These are phyloP conservation scores for Tetradesmus obliquus DNA, from an alignment of 139 green algal species.

Conservation along the genomic window DNA sequence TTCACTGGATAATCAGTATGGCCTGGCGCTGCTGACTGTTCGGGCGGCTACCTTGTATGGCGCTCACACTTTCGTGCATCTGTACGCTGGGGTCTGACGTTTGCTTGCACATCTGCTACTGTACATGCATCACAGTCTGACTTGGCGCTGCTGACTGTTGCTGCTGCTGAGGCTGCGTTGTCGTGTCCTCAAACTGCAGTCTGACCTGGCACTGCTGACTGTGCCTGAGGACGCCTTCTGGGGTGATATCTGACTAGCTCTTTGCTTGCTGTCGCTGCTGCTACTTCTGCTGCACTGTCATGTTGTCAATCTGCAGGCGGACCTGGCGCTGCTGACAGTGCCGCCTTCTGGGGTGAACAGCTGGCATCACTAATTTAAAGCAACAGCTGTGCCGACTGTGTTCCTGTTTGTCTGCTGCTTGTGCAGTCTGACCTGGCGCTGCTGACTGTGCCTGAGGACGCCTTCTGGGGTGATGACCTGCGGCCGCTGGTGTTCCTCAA, in stretches of 20 bases:
- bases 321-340: no score
- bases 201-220: conserved; percentile 85
- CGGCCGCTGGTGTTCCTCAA: conserved; percentile 71
- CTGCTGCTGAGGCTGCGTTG: not conserved
- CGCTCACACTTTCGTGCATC: no score
- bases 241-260: conserved; percentile 40
- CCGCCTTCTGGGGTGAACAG: no score
- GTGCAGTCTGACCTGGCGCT: conserved; percentile 81
- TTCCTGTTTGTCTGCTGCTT: not conserved
- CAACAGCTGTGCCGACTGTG: not conserved
- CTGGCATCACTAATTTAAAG: no score
- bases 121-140: no score
- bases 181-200: conserved; percentile 36
- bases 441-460: conserved; percentile 80
- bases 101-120: not conserved
- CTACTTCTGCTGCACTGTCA: not conserved
- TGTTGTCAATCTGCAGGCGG: not conserved
- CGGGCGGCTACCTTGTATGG: not conserved
- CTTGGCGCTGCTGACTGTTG: not conserved
- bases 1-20: not conserved
- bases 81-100: no score
- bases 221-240: conserved; percentile 82
- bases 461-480: conserved; percentile 77
- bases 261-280: not conserved
- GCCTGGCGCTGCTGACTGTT: not conserved